Percentiles rank a stretch among this genome's conserved stretches.
phyloP scores from a whole-genome alignment of 1,139 yeast genomes.

The Kodamaea anthophila region DNA sequence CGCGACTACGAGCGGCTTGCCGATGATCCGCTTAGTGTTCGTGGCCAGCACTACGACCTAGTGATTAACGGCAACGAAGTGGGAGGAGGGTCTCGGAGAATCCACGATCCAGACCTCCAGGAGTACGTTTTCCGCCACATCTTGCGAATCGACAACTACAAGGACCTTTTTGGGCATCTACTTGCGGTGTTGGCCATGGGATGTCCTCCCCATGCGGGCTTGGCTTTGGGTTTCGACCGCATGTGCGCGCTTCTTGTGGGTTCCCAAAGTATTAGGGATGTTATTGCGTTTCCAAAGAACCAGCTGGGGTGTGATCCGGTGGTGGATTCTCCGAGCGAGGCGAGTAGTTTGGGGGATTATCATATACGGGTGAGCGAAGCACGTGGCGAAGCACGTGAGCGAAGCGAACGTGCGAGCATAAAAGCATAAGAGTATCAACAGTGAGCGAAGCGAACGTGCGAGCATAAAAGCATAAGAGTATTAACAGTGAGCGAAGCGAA shows the following conservation, averaged over 20 bases:
- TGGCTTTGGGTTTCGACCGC: constrained; percentile 92
- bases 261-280: constrained; percentile 75
- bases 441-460: neutral
- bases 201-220: constrained; percentile 98
- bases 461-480: neutral
- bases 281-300: constrained; percentile 93
- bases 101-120: constrained; percentile 80
- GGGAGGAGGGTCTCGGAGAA: constrained; percentile 96
- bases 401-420: neutral
- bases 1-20: constrained; percentile 58
- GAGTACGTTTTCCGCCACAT: constrained; percentile 56
- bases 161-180: constrained; percentile 78
- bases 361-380: constrained; percentile 23
- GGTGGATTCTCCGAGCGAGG: constrained; percentile 76
- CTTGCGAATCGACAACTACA: constrained; percentile 49
- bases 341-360: constrained; percentile 49
- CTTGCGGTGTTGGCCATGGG: constrained; percentile 79
- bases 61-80: constrained; percentile 93
- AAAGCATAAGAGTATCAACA: neutral
- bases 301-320: constrained; percentile 84
- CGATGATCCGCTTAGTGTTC: constrained; percentile 54
- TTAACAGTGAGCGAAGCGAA: no score
- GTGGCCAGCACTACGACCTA: constrained; percentile 93
- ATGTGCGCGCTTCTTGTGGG: constrained; percentile 86
- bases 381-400: no score